A percentile compares a stretch with the other conserved stretches of the same genome.
These are phyloP conservation scores for Phytophthora cryptogea DNA, from an alignment of 352 stramenopile species.

Conservation along the genomic window DNA sequence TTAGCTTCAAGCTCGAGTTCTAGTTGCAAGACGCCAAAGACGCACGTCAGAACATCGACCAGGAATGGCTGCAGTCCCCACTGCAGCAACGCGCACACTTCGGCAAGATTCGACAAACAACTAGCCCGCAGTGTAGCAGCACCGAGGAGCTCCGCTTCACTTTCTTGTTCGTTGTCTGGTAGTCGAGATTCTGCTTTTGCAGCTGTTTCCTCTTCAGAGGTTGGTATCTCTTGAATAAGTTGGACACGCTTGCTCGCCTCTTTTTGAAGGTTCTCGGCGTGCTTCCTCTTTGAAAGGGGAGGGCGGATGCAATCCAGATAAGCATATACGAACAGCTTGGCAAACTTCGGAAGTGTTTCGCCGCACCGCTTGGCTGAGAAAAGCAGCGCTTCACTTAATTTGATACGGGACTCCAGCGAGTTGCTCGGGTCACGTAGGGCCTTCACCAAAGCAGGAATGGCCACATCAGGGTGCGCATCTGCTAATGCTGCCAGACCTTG, in stretches of 20 bases:
- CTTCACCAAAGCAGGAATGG: conserved; percentile 69
- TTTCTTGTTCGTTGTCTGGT: conserved; percentile 12
- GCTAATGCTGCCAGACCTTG: conserved; percentile 69
- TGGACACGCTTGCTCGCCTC: conserved; percentile 39
- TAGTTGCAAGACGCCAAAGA: conserved; percentile 79
- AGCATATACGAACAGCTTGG: conserved; percentile 76
- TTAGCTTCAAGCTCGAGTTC: conserved; percentile 48
- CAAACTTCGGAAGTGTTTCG: conserved; percentile 70
- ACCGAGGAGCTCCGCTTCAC: conserved; percentile 35
- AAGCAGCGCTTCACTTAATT: conserved; percentile 82
- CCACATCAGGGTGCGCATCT: conserved; percentile 61
- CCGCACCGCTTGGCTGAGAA: conserved; percentile 81
- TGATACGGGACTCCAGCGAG: conserved; percentile 77
- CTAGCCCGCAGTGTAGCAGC: conserved; percentile 76
- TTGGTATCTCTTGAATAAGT: conserved; percentile 61
- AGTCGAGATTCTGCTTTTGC: conserved; percentile 2
- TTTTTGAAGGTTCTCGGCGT: conserved; percentile 14
- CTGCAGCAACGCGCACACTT: conserved; percentile 74
- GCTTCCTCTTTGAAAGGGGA: conserved; percentile 14
- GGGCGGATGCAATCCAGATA: conserved; percentile 82
- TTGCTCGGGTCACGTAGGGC: conserved; percentile 47
- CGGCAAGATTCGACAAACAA: conserved; percentile 88
- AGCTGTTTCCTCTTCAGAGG: conserved; percentile 6
- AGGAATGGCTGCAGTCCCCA: conserved; percentile 78
- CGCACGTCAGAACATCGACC: conserved; percentile 75